Evolutionary conservation across 805 yeast species (phyloP), one percentile per base, ranked within the genome.

Genomic region (Candida rishiriensis): DNA sequence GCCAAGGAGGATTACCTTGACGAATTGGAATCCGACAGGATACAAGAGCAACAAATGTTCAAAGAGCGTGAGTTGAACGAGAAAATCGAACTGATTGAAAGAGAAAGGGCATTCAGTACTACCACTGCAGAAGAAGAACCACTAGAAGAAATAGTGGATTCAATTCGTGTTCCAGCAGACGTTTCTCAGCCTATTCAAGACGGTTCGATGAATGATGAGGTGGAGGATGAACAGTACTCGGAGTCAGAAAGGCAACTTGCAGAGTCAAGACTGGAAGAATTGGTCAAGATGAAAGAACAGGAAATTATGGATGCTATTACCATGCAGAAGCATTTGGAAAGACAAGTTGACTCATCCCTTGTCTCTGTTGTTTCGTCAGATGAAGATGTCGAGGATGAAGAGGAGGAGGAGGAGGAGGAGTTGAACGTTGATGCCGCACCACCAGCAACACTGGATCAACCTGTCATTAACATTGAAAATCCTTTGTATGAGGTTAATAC

Each of bases 21-120:
- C 15, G 51, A 50, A 29, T 47, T 54, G 15, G 69, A 64, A 36
- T 55, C 54, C n/a, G 64, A 61, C 39, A 45, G 53, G 42, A 63
- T 60, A 38, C 49, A 57, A 38, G 44, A 61, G 47, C 35, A 60
- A 42, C 65, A 71, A 51, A 59, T 72, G 16, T 68, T 62, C 38
- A 53, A 66, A 44, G 77, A 75, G 50, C 65, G 65, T 54, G 57
- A 54, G 15, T 46, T 64, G 42, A 71, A 71, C 18, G 61, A 60
- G 35, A 63, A 68, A 44, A 52, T 72, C 41, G 78, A 72, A 50
- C 45, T 50, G 15, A 63, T 65, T 46, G 65, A 69, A 32, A 50
- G 62, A 39, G 55, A 53, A 45, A 47, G 39, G 34, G 62, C 51
- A 2, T 55, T 59, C 34, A 51, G 52, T 39, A 40, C 21, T 15